phyloP scores from a whole-genome alignment of 2,329 filamentous ascomycete species.

The Talaromyces albobiverticillius region DNA sequence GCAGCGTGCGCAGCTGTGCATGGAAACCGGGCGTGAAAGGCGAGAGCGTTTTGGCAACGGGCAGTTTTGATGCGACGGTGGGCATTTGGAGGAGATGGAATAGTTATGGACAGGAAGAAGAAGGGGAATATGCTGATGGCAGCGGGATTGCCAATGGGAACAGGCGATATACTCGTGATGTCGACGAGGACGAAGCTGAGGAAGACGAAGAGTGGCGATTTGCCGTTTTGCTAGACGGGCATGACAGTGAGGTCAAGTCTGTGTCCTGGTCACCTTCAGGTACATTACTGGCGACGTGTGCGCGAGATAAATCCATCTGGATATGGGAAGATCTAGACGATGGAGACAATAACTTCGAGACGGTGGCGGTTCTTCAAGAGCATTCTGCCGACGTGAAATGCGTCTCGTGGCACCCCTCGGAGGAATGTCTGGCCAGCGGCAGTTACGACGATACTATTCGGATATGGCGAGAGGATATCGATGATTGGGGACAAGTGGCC shows the following conservation, averaged over 20 bases:
- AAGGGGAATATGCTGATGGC: constrained; percentile 25
- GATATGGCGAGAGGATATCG: constrained; percentile 83
- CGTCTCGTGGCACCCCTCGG: constrained; percentile 82
- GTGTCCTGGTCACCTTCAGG: constrained; percentile 63
- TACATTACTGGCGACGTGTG: constrained; percentile 83
- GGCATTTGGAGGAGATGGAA: constrained; percentile 74
- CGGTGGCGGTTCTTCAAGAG: constrained; percentile 88
- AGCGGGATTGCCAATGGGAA: neutral
- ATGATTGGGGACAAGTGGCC: constrained; percentile 91
- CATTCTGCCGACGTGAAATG: constrained; percentile 95
- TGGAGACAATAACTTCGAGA: constrained; percentile 94
- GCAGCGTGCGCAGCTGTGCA: constrained; percentile 77
- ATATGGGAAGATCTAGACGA: constrained; percentile 92
- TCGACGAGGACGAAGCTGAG: constrained; percentile 51
- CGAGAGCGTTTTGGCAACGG: constrained; percentile 79
- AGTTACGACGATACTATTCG: constrained; percentile 92
- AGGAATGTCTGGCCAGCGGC: constrained; percentile 78
- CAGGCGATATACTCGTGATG: constrained; percentile 19
- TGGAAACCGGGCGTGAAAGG: constrained; percentile 76
- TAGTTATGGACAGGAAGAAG: constrained; percentile 32
- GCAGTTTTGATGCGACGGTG: constrained; percentile 89
- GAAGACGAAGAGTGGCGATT: constrained; percentile 88
- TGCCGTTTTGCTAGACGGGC: constrained; percentile 85
- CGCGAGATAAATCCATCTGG: constrained; percentile 92
- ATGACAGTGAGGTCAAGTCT: constrained; percentile 92